Evolutionary conservation across 2,329 filamentous ascomycete genomes (phyloP).

Genomic region (Arthrobotrys sinensis): DNA sequence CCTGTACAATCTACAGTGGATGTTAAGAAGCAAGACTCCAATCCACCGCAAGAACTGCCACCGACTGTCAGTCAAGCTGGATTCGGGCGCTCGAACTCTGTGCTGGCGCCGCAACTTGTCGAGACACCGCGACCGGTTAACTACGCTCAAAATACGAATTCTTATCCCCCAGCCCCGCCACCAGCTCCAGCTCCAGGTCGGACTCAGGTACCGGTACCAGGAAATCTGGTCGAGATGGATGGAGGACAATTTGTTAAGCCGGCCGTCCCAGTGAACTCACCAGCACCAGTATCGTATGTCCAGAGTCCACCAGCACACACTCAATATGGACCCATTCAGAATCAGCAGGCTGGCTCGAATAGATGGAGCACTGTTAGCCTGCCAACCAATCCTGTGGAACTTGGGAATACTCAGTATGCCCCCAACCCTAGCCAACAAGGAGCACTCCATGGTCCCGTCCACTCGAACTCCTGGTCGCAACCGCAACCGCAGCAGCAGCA

Average conservation of each 20-base stretch:
- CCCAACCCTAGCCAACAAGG: not conserved
- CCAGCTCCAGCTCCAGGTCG: not conserved
- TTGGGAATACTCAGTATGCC: constrained; percentile 29
- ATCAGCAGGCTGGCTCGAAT: constrained; percentile 8
- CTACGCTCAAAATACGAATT: not conserved
- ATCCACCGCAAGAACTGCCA: constrained; percentile 2
- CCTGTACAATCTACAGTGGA: not conserved
- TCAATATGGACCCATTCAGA: not conserved
- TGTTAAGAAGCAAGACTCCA: not conserved
- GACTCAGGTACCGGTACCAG: not conserved
- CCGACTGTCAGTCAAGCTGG: constrained; percentile 8
- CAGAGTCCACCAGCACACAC: constrained; percentile 13
- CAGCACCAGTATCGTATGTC: constrained; percentile 31
- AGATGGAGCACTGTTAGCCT: constrained; percentile 28
- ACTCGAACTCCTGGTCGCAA: constrained; percentile 33
- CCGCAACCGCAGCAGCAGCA: not conserved
- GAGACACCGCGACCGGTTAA: constrained; percentile 3
- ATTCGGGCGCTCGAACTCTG: constrained; percentile 13
- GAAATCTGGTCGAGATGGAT: constrained; percentile 44
- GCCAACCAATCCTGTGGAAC: constrained; percentile 22
- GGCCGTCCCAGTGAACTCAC: not conserved
- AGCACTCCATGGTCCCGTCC: not conserved
- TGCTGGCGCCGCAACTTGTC: constrained; percentile 32
- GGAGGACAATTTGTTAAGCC: constrained; percentile 1
- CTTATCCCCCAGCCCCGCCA: not conserved